A percentile compares a stretch with the other conserved stretches of the same genome.
These are phyloP conservation scores for Solanum virginianum DNA, from an alignment of 257 asterid genomes.

Conservation along the genomic window DNA sequence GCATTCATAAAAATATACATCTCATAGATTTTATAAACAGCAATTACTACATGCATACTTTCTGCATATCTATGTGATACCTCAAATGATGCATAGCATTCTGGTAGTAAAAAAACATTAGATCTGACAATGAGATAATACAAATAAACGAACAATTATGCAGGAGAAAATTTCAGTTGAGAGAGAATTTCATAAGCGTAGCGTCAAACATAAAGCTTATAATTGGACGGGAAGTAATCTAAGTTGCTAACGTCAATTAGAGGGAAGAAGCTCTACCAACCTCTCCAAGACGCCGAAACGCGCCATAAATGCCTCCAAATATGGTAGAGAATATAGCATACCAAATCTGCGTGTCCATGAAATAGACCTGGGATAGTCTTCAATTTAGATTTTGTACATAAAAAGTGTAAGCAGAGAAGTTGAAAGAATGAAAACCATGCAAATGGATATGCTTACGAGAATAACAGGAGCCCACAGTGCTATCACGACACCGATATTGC, in stretches of 20 bases:
- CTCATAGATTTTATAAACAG: background rate
- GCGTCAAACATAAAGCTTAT: background rate
- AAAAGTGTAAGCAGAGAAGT: conserved; percentile 3
- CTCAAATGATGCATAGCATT: background rate
- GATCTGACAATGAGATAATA: background rate
- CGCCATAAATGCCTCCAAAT: conserved; percentile 97
- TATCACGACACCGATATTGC: conserved; percentile 87
- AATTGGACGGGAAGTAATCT: background rate
- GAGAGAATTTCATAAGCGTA: background rate
- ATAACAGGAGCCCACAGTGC: conserved; percentile 91
- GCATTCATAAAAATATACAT: background rate
- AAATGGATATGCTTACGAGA: conserved; percentile 32
- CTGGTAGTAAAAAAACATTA: background rate
- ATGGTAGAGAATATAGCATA: conserved; percentile 97
- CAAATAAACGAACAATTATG: background rate
- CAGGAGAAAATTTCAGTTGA: background rate
- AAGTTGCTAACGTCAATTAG: background rate
- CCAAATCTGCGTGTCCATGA: conserved; percentile 98
- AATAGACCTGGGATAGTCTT: conserved; percentile 63
- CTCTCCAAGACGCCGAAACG: conserved; percentile 99
- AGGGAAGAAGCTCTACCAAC: conserved; percentile 25
- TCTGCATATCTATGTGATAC: background rate
- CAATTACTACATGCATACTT: background rate
- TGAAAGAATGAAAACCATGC: conserved; percentile 9
- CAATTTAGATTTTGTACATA: background rate